A percentile compares a stretch with the other conserved stretches of the same genome.
Conservation (phyloP, 352 stramenopile genomes). For the Phytophthora ramorum region DNA sequence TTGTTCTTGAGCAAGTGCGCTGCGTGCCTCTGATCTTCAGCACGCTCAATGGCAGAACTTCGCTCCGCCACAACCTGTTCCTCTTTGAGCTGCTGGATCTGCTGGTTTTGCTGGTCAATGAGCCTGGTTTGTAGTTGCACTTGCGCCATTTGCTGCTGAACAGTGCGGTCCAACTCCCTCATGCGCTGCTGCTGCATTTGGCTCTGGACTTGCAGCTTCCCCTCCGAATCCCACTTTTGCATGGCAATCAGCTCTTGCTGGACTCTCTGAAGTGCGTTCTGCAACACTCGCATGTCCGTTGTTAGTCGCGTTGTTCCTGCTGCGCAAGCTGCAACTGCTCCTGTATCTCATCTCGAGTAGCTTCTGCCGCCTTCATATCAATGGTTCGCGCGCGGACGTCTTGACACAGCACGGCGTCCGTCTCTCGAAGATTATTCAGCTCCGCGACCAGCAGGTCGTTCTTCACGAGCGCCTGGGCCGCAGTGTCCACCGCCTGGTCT, state of each 20-base stretch:
- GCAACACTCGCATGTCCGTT: neutral
- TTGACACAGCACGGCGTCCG: conserved; percentile 9
- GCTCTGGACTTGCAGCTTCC: conserved; percentile 8
- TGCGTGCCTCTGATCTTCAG: conserved; percentile 35
- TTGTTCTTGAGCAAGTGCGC: conserved; percentile 43
- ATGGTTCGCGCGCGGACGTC: conserved; percentile 3
- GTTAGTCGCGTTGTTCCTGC: neutral
- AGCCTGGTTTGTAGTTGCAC: conserved; percentile 28
- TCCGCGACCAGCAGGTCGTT: conserved; percentile 24
- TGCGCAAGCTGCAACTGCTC: conserved; percentile 15
- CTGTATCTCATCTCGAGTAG: neutral
- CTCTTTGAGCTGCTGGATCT: conserved; percentile 32
- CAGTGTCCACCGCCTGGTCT: conserved; percentile 51
- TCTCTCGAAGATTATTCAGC: conserved; percentile 3
- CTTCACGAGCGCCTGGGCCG: conserved; percentile 42
- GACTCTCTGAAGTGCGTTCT: conserved; percentile 5
- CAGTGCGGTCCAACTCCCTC: conserved; percentile 3
- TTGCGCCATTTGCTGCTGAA: conserved; percentile 17
- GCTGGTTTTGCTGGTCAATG: conserved; percentile 38
- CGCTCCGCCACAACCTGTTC: neutral
- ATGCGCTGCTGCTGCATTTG: conserved; percentile 11
- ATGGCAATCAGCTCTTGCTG: conserved; percentile 26
- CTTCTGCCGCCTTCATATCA: conserved; percentile 7
- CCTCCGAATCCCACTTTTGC: conserved; percentile 8
- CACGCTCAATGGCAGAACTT: conserved; percentile 15